Base-by-base conservation (phyloP, 805 yeast genomes). In the Cyberlindnera petersonii region DNA sequence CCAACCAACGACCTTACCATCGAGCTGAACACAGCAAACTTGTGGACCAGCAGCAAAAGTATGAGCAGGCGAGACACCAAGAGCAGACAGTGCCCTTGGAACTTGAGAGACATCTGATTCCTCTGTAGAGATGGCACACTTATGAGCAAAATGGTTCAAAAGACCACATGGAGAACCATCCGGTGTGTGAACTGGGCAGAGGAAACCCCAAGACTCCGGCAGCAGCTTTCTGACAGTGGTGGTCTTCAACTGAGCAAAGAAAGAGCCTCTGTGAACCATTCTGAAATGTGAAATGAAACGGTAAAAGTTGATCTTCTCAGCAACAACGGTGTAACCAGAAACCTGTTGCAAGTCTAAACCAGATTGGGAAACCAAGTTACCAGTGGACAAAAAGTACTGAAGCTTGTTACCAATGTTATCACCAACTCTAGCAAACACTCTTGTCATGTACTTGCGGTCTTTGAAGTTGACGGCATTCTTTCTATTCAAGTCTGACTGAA, bases 161-260 rank as follows among this genome's bases (percentile, higher is more conserved):
- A 93, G 72, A 70, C 98, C 98, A 79, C 98, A 93, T 16, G 98
- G 98, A 36, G 98, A 85, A 54, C 98, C 98, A 82, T 93, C 98
- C 6, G 98, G 98, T 11, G 98, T 93, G 64, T 93, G 98, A 18
- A 93, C 98, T 10, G 98, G 98, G 68, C 98, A 93, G 53, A 93
- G 67, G 75, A 93, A 93, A 4, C 98, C 98, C 98, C 98, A 93
- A 1, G 96, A 86, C 64, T 93, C 98, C 1, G 98, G 98, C 42
- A 93, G 74, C 55, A 93, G 71, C 63, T 93, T 93, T 71, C 98
- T 80, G 34, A 93, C 98, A 1, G 98, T 84, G 18, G 98, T 93
- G 29, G 98, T 93, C 62, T 93, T 93, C 67, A 93, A 75, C 64
- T 91, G 96, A 31, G 98, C 97, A 63, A 93, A 93, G 80, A 93